Base-by-base conservation (phyloP, 306 rosid genomes). In the Boehmeria nivea region DNA sequence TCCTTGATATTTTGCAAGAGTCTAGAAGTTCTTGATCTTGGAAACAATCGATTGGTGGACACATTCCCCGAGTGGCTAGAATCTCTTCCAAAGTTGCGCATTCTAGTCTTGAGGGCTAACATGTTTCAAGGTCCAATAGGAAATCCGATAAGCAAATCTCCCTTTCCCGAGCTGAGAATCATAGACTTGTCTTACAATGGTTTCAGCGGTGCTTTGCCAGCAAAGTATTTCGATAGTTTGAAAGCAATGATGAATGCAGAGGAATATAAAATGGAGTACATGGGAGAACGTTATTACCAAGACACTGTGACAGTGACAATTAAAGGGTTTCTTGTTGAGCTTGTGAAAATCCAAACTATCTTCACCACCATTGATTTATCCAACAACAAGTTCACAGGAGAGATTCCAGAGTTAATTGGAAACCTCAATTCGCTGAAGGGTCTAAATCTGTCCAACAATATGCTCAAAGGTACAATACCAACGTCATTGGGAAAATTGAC, bases 21-120 rank as follows among this genome's bases (percentile, higher is more conserved):
- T 4, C 3, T 59, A 2, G 64, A 59, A 18, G 17, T 45, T 28
- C 21, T 59, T n/a, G 64, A 59, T 15, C 5, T 44, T 1, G 64
- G 64, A 7, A 21, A 22, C 8, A 56, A 56, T 18, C 19, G n/a
- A n/a, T n/a, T 3, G 31, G 1, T 56, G 3, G 48, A 15, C 8
- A 13, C 46, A 0, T 56, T 56, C 16, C 61, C 48, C 20, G 19
- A 39, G 0, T 38, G 61, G 48, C 23, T 56, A 18, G 61, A 39
- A 38, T 12, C 28, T 38, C 61, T 56, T 56, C 31, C 48, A 1
- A 1, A 0, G 48, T 28, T 38, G 19, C 36, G 5, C 19, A 19
- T 56, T 22, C 61, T 56, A 6, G 11, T 56, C 14, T 15, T 56
- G 48, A 56, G 47, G 9, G 19, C 61, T 3, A 56, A 56, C 12